These are phyloP conservation scores for Leccinum obscurum DNA, from an alignment of 768 basidiomycete species.

Conservation along the genomic window DNA sequence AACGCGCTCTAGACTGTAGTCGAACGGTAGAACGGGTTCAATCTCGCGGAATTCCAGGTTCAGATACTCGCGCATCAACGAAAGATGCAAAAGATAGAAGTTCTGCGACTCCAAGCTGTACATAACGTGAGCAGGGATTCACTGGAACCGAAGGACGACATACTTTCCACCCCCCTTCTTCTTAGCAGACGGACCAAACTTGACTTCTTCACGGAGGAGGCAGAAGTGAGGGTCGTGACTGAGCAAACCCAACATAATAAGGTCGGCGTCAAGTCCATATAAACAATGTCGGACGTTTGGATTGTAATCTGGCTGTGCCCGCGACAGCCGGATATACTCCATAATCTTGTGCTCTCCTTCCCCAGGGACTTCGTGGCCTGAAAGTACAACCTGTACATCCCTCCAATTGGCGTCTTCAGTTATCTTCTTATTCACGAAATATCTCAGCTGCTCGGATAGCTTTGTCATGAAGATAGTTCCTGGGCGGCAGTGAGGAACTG, in stretches of 20 bases:
- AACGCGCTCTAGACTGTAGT: conserved; percentile 87
- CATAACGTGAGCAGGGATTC: conserved; percentile 10
- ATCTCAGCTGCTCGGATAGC: conserved; percentile 88
- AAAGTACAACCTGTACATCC: conserved; percentile 87
- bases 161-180: conserved; percentile 68
- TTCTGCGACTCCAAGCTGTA: conserved; percentile 70
- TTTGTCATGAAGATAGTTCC: conserved; percentile 95
- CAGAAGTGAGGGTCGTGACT: conserved; percentile 99
- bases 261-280: conserved; percentile 96
- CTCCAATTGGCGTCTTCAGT: conserved; percentile 96
- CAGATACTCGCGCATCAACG: conserved; percentile 94
- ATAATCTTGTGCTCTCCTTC: conserved; percentile 99
- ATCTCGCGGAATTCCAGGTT: conserved; percentile 91
- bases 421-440: conserved; percentile 98
- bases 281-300: conserved; percentile 97
- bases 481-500: conserved; percentile 27
- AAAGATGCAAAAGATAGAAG: conserved; percentile 94
- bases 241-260: conserved; percentile 96
- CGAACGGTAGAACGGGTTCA: conserved; percentile 65
- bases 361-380: conserved; percentile 97
- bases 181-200: conserved; percentile 81
- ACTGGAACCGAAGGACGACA: conserved; percentile 7
- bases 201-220: conserved; percentile 95
- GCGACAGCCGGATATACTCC: conserved; percentile 94
- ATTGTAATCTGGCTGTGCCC: conserved; percentile 95